Evolutionary conservation across 441 rosid species (phyloP), one percentile per base, ranked within the genome.

Genomic region (Pelargonium australe): DNA sequence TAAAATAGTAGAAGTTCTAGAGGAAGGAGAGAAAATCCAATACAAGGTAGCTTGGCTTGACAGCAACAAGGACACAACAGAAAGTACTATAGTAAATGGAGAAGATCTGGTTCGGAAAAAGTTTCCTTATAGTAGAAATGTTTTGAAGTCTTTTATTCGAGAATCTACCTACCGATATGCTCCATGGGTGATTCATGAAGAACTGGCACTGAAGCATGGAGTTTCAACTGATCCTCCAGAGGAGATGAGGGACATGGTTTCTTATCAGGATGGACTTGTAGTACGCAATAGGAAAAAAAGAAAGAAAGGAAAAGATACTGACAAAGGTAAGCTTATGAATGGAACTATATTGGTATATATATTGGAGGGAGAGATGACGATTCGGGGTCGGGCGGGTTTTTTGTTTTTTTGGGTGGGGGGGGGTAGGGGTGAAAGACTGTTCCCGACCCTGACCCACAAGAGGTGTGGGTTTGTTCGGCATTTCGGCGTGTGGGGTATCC

Each of bases 71-170:
- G 81, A 87, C 78, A 79, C 77, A 77, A 40, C 23, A 43, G 96
- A 79, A 77, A 83, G 66, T 68, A 72, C 83, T 19, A 51, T 85
- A 40, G 79, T 90, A 69, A 73, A 68, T 69, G 84, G 79, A 76
- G 86, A 86, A 73, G 91, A 89, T 80, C 81, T 95, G 70, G 78
- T 77, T 8, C 79, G 85, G 89, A 95, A 89, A 81, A 95, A 87
- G 74, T 69, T 77, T 68, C 96, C 95, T n/a, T 81, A 79, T 75
- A 92, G 95, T 82, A 84, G 95, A 83, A 80, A 79, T 23, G 66
- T 84, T 85, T 82, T 95, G 75, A 95, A 85, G 89, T 85, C 97
- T 76, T 89, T 95, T 80, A 87, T 92, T 79, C 86, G 99, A 78
- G 92, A 92, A 73, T 89, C 98, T 43, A 92, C 98, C 67, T 86